Evolutionary conservation across 1,284 basidiomycete species (phyloP), one percentile per base, ranked within the genome.

Genomic region (Melampsora medusae): DNA sequence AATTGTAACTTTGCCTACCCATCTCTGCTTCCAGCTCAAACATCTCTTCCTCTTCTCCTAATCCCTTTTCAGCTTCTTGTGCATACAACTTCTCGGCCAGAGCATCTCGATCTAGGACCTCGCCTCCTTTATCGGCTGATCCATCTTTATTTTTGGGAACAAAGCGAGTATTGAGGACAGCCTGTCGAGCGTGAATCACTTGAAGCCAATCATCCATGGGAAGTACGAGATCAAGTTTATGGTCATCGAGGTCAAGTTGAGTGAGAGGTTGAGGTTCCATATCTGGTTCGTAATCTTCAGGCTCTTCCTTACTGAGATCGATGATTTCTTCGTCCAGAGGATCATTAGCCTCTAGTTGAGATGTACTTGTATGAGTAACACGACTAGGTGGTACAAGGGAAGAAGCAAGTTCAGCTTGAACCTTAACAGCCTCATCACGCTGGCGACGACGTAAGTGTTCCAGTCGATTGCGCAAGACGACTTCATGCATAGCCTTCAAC

Each of bases 371-470:
- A 56, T 71, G 86, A 84, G 75, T 84, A 85, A 46, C 86, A 81
- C 4, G 87, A 87, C 61, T 60, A 38, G 79, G 78, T 31, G 86
- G 87, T 50, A 87, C 88, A 72, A 92, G 89, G 67, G 90, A 91
- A 65, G 91, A 91, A 50, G 95, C 87, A 28, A 99, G 85, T 82
- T 98, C 95, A 81, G 92, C 90, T 81, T 97, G 92, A 0, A 94
- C 93, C 80, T 91, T 90, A 62, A 92, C 84, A 1, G 96, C 97
- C 82, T 98, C 95, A 80, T 97, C 93, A 70, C 96, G 88, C 83
- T 99, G 97, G 72, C 90, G 89, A 82, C 94, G 94, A 78, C 95
- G 91, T 72, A 99, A 88, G 81, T 97, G 93, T 81, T 98, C 96
- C 22, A 99, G 86, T 60, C 97, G 89, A 82, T 99, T 99, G 75